These are phyloP conservation scores for Fraxinus velutina DNA, from an alignment of 305 asterid species.

Conservation along the genomic window DNA sequence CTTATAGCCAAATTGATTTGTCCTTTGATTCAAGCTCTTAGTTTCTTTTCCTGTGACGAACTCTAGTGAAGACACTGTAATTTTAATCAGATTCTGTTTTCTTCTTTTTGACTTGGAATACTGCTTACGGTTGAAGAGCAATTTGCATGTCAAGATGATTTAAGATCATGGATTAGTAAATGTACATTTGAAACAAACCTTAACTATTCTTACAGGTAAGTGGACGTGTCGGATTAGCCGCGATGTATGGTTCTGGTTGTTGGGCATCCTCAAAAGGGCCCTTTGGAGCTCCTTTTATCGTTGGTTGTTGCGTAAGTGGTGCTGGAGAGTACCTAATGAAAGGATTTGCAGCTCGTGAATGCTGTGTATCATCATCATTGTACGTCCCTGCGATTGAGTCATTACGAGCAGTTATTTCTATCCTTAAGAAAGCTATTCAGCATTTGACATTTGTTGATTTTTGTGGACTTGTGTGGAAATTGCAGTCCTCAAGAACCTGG, in stretches of 20 bases:
- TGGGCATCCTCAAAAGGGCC: slow-evolving; percentile 76
- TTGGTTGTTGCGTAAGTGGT: slow-evolving; percentile 92
- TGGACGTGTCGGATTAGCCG: slow-evolving; percentile 96
- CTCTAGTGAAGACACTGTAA: neutral
- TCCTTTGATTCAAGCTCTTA: neutral
- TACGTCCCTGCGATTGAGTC: slow-evolving; percentile 32
- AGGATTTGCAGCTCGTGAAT: slow-evolving; percentile 78
- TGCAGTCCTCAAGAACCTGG: neutral
- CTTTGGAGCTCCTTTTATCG: slow-evolving; percentile 48
- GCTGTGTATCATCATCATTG: slow-evolving; percentile 70
- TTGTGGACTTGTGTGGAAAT: neutral
- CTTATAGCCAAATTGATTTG: neutral
- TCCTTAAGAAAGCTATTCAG: neutral
- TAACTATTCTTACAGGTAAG: slow-evolving; percentile 49
- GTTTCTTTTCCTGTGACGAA: neutral
- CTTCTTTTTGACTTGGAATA: neutral
- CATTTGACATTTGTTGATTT: neutral
- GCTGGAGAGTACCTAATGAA: slow-evolving; percentile 89
- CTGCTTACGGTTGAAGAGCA: neutral
- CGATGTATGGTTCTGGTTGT: slow-evolving; percentile 87
- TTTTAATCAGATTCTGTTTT: neutral
- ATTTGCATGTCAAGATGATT: neutral
- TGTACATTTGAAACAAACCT: slow-evolving; percentile 5
- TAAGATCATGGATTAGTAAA: neutral
- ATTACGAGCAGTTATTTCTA: neutral